These are phyloP conservation scores for Picochlorum sp. DNA, from an alignment of 139 green algal species.

Conservation along the genomic window DNA sequence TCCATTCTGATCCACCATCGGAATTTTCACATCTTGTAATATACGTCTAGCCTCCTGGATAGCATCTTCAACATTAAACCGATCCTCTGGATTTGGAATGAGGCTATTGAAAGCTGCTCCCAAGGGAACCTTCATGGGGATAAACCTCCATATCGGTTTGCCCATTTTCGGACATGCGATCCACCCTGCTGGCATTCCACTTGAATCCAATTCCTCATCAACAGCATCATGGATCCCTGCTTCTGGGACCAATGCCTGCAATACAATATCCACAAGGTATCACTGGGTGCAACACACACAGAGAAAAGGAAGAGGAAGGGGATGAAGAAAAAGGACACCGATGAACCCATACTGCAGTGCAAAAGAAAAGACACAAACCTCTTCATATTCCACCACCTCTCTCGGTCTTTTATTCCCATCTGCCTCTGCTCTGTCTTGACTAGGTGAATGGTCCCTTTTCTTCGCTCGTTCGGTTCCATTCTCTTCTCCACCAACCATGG, in stretches of 20 bases:
- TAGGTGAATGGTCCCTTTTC: no score
- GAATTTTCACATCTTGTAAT: neutral
- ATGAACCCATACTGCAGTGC: no score
- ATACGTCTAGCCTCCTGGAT: neutral
- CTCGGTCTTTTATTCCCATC: no score
- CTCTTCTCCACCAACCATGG: no score
- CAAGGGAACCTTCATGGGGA: conserved; percentile 32
- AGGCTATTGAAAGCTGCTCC: conserved; percentile 16
- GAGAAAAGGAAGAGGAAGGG: no score
- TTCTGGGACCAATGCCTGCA: conserved; percentile 6
- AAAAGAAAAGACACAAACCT: conserved; percentile 7
- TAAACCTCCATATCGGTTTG: conserved; percentile 20
- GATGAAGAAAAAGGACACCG: no score
- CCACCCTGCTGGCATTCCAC: conserved; percentile 25
- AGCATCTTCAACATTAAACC: conserved; percentile 18
- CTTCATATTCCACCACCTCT: neutral
- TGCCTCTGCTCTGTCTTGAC: neutral
- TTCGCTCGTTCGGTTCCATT: no score
- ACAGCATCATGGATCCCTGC: conserved; percentile 2
- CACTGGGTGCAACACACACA: no score
- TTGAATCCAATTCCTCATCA: conserved; percentile 27
- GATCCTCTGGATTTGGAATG: conserved; percentile 6
- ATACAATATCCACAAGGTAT: neutral
- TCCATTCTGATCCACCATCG: neutral
- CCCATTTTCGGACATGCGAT: conserved; percentile 19